These are phyloP conservation scores for Benincasa hispida DNA, from an alignment of 306 rosid genomes.

Conservation along the genomic window DNA sequence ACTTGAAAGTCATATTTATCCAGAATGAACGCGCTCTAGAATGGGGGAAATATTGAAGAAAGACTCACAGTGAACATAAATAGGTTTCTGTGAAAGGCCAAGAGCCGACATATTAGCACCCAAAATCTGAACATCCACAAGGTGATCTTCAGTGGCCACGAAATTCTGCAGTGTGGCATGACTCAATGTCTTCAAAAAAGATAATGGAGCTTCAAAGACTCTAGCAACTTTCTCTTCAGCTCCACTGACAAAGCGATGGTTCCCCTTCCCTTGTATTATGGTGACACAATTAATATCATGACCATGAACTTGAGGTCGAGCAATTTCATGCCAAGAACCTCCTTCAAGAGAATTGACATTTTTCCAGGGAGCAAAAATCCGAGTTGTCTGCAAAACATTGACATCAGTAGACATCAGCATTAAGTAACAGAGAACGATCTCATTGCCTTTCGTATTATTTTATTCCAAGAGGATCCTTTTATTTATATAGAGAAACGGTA, in stretches of 20 bases:
- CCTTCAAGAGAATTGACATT: conserved; percentile 29
- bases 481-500: neutral
- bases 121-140: conserved; percentile 63
- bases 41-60: conserved; percentile 1
- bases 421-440: neutral
- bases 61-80: conserved; percentile 59
- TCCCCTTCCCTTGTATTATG: conserved; percentile 60
- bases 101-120: conserved; percentile 99
- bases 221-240: conserved; percentile 98
- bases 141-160: conserved; percentile 38
- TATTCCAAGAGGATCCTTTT: neutral
- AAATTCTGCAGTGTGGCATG: conserved; percentile 47
- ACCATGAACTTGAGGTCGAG: conserved; percentile 95
- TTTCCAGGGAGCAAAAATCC: conserved; percentile 82
- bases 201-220: conserved; percentile 89
- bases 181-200: conserved; percentile 78
- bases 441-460: neutral
- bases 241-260: conserved; percentile 86
- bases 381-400: conserved; percentile 60
- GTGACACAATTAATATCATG: conserved; percentile 87
- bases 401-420: neutral
- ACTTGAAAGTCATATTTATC: neutral
- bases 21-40: neutral
- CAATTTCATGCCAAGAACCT: conserved; percentile 73
- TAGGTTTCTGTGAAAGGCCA: conserved; percentile 94